Conservation (phyloP, 2,329 filamentous ascomycete species). For the Colletotrichum sp. region DNA sequence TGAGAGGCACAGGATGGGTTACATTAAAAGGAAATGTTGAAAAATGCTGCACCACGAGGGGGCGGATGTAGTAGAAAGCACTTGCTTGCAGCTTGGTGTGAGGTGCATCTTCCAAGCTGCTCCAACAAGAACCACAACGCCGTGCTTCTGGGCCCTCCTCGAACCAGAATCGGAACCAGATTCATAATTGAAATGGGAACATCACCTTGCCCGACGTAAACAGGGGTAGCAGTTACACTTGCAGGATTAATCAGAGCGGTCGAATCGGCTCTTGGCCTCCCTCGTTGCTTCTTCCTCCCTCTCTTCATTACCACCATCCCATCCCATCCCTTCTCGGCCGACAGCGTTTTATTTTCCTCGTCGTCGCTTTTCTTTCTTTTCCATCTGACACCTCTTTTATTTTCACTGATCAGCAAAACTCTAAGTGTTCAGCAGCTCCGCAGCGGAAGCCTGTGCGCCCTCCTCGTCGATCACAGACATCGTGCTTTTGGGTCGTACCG, state of each 20-base stretch:
- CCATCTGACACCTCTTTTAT: background rate
- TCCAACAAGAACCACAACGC: background rate
- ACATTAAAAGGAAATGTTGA: background rate
- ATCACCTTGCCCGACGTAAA: background rate
- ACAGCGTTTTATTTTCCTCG: background rate
- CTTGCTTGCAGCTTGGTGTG: background rate
- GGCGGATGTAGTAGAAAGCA: background rate
- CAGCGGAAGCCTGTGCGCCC: conserved; percentile 3
- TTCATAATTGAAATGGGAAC: background rate
- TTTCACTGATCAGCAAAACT: background rate
- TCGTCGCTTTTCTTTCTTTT: background rate
- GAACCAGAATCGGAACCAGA: background rate
- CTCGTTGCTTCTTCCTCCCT: background rate
- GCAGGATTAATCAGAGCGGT: background rate
- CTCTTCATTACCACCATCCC: background rate
- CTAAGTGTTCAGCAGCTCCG: background rate
- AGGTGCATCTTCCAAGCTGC: background rate
- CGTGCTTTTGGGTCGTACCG: background rate
- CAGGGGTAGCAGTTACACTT: background rate
- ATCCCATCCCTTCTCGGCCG: background rate
- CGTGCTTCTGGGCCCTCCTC: background rate
- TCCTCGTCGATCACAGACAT: background rate
- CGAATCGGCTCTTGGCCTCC: background rate
- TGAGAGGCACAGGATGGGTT: background rate
- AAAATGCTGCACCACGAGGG: background rate